These are phyloP conservation scores for Neonectria coccinea DNA, from an alignment of 2,329 filamentous ascomycete genomes.

Conservation along the genomic window DNA sequence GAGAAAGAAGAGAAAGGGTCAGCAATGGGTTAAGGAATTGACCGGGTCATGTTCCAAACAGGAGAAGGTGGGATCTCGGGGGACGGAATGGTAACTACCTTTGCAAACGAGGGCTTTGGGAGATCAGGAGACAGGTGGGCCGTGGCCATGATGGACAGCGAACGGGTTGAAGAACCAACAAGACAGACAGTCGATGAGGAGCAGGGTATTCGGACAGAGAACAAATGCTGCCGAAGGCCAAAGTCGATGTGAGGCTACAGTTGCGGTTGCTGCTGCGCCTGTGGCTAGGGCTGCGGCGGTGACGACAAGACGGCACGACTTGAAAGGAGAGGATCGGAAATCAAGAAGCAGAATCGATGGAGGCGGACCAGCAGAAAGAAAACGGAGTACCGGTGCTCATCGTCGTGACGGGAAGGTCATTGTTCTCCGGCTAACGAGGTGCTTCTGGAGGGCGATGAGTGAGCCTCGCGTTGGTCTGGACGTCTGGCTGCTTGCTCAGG, in stretches of 20 bases:
- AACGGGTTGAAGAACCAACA: constrained; percentile 40
- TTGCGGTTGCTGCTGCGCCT: constrained; percentile 32
- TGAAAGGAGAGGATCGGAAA: constrained; percentile 53
- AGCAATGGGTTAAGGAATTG: constrained; percentile 31
- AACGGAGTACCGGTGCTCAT: constrained; percentile 66
- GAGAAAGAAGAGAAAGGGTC: constrained; percentile 30
- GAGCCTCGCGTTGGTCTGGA: constrained; percentile 30
- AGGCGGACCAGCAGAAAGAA: constrained; percentile 62
- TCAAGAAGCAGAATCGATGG: constrained; percentile 68
- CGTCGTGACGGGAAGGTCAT: constrained; percentile 59
- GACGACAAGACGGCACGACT: constrained; percentile 39
- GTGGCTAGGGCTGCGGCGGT: constrained; percentile 37
- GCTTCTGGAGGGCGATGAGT: constrained; percentile 29
- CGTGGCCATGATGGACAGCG: constrained; percentile 57
- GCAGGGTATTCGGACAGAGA: constrained; percentile 35
- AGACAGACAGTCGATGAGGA: constrained; percentile 34
- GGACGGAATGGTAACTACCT: constrained; percentile 60
- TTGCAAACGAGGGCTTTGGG: constrained; percentile 79
- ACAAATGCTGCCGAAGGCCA: constrained; percentile 32
- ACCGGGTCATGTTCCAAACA: constrained; percentile 7
- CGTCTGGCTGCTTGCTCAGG: constrained; percentile 31
- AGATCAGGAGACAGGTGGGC: constrained; percentile 60
- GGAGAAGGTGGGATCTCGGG: background rate
- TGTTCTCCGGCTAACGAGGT: constrained; percentile 43
- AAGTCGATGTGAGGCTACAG: constrained; percentile 38